phyloP scores from a whole-genome alignment of 2,329 filamentous ascomycete genomes.

The Leptographium procerum region DNA sequence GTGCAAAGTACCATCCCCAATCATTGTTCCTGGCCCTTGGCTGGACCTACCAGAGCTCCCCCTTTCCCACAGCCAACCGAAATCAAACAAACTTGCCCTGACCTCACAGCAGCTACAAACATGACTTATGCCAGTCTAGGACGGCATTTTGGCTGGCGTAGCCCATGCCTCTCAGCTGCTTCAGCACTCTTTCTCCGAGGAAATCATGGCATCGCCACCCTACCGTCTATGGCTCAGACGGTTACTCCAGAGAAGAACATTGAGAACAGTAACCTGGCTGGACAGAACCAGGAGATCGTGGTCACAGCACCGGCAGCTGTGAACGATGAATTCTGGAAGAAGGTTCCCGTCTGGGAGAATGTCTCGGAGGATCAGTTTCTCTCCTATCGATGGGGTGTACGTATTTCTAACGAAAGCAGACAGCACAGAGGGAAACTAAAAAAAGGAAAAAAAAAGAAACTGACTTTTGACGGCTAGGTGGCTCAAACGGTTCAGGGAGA shows the following conservation, averaged over 20 bases:
- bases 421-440: background rate
- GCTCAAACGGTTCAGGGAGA: slow-evolving; percentile 38
- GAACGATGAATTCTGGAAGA: slow-evolving; percentile 37
- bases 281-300: background rate
- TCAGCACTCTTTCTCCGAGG: background rate
- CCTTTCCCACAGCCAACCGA: no score
- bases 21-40: no score
- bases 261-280: background rate
- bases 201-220: background rate
- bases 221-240: background rate
- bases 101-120: background rate
- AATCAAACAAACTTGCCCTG: no score
- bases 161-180: background rate
- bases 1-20: no score
- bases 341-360: slow-evolving; percentile 36
- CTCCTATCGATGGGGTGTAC: slow-evolving; percentile 43
- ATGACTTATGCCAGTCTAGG: background rate
- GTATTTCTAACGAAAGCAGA: slow-evolving; percentile 13
- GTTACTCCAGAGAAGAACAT: background rate
- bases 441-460: background rate
- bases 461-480: slow-evolving; percentile 21
- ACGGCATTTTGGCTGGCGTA: background rate
- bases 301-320: background rate
- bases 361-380: slow-evolving; percentile 36
- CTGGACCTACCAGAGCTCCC: no score